phyloP scores from a whole-genome alignment of 2,329 filamentous ascomycete genomes.

The Capronia coronata region DNA sequence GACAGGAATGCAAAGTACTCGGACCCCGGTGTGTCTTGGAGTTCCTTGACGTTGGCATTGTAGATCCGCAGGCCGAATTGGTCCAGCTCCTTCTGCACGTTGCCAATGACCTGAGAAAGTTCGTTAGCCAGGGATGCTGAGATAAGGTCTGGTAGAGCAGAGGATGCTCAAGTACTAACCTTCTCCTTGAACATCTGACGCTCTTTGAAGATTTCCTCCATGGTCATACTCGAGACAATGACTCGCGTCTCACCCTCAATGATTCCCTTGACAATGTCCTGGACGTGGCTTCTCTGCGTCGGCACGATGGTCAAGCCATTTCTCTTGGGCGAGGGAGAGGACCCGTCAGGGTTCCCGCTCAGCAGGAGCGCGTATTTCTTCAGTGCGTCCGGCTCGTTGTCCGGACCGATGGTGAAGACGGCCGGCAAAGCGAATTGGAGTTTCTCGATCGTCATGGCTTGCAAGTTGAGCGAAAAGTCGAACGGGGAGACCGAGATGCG shows the following conservation, averaged over 20 bases:
- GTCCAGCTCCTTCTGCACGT: constrained; percentile 71
- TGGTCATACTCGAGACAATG: constrained; percentile 81
- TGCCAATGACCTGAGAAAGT: constrained; percentile 55
- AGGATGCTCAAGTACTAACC: no score
- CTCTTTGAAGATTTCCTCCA: constrained; percentile 82
- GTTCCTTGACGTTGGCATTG: constrained; percentile 75
- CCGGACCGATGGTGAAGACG: constrained; percentile 78
- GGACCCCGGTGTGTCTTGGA: constrained; percentile 74
- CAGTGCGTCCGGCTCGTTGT: constrained; percentile 62
- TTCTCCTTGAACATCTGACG: constrained; percentile 69
- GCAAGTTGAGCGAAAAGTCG: constrained; percentile 74
- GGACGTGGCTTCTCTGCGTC: constrained; percentile 58
- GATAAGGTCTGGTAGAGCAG: neutral
- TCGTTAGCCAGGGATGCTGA: neutral
- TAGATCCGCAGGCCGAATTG: constrained; percentile 70
- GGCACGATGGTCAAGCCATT: constrained; percentile 37
- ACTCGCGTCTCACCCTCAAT: constrained; percentile 83
- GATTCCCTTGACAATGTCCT: constrained; percentile 81
- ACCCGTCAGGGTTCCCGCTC: constrained; percentile 53
- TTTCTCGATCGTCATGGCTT: constrained; percentile 87
- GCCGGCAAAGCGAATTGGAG: constrained; percentile 74
- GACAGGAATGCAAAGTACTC: constrained; percentile 77
- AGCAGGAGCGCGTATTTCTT: constrained; percentile 78
- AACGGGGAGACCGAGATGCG: constrained; percentile 46
- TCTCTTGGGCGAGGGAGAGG: constrained; percentile 31